These are phyloP conservation scores for Tuber indicum DNA, from an alignment of 495 filamentous ascomycete genomes.

Conservation along the genomic window DNA sequence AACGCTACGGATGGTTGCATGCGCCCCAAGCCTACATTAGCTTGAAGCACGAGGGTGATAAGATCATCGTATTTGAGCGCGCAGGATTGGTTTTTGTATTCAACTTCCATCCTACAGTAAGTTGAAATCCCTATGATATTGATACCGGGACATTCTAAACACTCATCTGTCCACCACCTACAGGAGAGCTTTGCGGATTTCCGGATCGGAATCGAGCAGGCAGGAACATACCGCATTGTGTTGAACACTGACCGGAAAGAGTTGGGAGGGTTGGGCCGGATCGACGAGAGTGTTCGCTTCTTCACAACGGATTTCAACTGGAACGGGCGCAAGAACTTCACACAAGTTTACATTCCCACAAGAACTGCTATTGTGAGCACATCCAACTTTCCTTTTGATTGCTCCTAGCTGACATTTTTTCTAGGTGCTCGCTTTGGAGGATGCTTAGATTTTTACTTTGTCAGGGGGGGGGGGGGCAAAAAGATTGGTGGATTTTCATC, in stretches of 20 bases:
- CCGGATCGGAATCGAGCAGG: conserved; percentile 73
- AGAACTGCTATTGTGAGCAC: conserved; percentile 74
- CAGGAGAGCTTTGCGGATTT: conserved; percentile 80
- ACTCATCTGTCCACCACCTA: neutral
- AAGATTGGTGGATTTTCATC: conserved; percentile 1
- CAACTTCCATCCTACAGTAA: conserved; percentile 78
- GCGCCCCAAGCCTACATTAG: conserved; percentile 80
- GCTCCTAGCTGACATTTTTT: neutral
- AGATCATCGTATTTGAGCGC: conserved; percentile 92
- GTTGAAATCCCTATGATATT: neutral
- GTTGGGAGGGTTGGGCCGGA: conserved; percentile 72
- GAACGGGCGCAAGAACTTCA: conserved; percentile 82
- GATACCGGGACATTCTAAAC: neutral
- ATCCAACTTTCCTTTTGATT: neutral
- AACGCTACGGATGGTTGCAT: conserved; percentile 89
- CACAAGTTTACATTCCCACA: conserved; percentile 84
- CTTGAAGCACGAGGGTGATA: conserved; percentile 89
- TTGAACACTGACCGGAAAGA: conserved; percentile 71
- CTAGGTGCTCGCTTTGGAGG: neutral
- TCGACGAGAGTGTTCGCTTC: conserved; percentile 71
- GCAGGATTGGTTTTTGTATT: conserved; percentile 88
- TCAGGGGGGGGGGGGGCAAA: neutral
- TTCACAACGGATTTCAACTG: conserved; percentile 84
- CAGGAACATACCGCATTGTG: conserved; percentile 82
- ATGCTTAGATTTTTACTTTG: neutral